phyloP scores from a whole-genome alignment of 176 grass and related monocot species.

The Bromus sterilis region DNA sequence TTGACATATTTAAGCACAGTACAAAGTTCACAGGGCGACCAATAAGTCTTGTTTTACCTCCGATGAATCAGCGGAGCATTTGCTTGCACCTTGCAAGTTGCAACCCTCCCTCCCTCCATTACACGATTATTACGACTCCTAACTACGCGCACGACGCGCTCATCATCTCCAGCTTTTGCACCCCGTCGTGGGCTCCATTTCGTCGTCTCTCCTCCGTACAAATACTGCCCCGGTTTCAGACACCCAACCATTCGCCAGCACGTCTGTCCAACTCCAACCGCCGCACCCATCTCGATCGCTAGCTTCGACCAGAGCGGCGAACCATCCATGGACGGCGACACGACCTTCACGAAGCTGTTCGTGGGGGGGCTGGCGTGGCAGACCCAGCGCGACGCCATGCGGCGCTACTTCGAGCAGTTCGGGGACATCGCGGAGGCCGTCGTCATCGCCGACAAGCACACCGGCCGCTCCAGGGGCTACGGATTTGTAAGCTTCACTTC shows the following conservation, averaged over 20 bases:
- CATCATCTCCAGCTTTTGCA: background rate
- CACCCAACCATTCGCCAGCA: background rate
- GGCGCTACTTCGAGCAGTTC: slow-evolving; percentile 48
- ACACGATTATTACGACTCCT: background rate
- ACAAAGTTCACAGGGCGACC: too few relatives aligned
- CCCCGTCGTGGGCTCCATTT: slow-evolving; percentile 34
- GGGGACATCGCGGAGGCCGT: slow-evolving; percentile 54
- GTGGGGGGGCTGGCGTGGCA: slow-evolving; percentile 55
- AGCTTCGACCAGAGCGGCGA: background rate
- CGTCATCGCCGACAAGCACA: slow-evolving; percentile 64
- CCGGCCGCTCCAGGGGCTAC: slow-evolving; percentile 56
- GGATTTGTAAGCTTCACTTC: slow-evolving; percentile 34
- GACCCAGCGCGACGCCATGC: slow-evolving; percentile 44
- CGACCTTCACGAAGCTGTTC: slow-evolving; percentile 55
- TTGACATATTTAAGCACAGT: background rate
- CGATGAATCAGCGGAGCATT: too few relatives aligned
- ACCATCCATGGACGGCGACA: slow-evolving; percentile 32
- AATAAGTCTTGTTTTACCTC: too few relatives aligned
- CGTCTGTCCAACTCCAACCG: background rate
- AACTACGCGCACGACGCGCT: background rate
- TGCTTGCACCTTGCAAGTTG: too few relatives aligned
- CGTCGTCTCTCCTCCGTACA: slow-evolving; percentile 1
- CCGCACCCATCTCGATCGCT: background rate
- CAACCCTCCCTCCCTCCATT: background rate
- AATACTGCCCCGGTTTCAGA: background rate